Conservation (phyloP, 768 basidiomycete genomes). For the Lanmaoa pseudosensibilis region DNA sequence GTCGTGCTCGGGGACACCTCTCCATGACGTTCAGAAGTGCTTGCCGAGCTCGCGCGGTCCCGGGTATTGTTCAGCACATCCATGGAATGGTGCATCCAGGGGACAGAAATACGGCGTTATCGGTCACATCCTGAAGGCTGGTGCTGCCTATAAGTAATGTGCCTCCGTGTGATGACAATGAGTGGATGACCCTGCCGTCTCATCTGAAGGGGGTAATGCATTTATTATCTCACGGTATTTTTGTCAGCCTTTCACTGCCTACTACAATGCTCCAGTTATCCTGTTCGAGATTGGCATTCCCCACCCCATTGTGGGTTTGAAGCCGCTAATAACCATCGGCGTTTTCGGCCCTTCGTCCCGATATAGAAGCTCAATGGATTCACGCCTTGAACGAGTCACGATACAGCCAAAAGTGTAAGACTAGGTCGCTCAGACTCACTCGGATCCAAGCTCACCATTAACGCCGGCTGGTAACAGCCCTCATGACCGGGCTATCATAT, state of each 20-base stretch:
- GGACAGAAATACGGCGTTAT: not conserved
- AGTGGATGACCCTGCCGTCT: too few relatives aligned
- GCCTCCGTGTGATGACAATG: too few relatives aligned
- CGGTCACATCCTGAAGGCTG: too few relatives aligned
- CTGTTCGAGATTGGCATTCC: not conserved
- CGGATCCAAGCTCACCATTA: too few relatives aligned
- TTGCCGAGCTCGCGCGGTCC: not conserved
- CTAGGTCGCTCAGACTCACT: too few relatives aligned
- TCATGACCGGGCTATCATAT: too few relatives aligned
- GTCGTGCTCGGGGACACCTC: conserved; percentile 12
- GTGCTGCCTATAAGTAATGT: conserved; percentile 5
- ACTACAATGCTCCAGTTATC: not conserved
- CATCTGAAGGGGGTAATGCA: not conserved
- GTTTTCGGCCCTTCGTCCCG: not conserved
- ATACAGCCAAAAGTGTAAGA: too few relatives aligned
- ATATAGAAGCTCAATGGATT: not conserved
- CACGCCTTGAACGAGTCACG: too few relatives aligned
- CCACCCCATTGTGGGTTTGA: not conserved
- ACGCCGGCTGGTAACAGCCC: too few relatives aligned
- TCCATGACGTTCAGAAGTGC: not conserved
- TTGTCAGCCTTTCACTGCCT: not conserved
- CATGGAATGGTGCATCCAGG: not conserved
- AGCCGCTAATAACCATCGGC: not conserved
- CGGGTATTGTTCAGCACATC: not conserved
- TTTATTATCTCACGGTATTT: not conserved